phyloP scores from a whole-genome alignment of 73 alveolate genomes.

The Loxodes magnus region DNA sequence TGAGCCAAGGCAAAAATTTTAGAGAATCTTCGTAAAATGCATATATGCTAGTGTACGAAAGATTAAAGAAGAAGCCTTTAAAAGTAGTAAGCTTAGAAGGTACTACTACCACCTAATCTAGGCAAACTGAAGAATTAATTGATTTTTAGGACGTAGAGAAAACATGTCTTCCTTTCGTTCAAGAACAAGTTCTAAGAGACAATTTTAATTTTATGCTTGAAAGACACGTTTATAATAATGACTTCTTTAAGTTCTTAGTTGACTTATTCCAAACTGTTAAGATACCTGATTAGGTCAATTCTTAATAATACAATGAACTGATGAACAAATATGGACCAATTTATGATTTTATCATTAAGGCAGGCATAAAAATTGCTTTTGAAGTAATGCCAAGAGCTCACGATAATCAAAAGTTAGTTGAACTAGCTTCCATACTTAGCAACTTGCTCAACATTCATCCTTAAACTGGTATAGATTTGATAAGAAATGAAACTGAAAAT shows the following conservation, averaged over 20 bases:
- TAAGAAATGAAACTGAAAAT: too few species aligned
- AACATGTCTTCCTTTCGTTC: slow-evolving; percentile 31
- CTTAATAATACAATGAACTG: too few species aligned
- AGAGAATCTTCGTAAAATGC: slow-evolving; percentile 78
- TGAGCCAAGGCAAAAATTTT: slow-evolving; percentile 37
- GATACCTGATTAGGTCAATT: too few species aligned
- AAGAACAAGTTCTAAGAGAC: slow-evolving; percentile 5
- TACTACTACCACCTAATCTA: slow-evolving; percentile 4
- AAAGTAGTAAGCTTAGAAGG: slow-evolving; percentile 19
- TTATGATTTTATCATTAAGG: neutral
- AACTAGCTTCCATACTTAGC: too few species aligned
- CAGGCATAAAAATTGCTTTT: neutral
- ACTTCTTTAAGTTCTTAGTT: neutral
- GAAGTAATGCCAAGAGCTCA: neutral
- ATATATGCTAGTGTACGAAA: slow-evolving; percentile 93
- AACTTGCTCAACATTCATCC: too few species aligned
- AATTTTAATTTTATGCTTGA: neutral
- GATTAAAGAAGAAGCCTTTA: slow-evolving; percentile 46
- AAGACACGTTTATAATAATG: neutral
- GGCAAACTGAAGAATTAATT: neutral
- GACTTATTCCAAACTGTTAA: neutral
- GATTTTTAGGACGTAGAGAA: neutral
- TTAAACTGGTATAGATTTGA: too few species aligned
- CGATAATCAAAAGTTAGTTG: slow-evolving; percentile 4
- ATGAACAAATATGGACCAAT: too few species aligned